Percentiles rank a stretch among this genome's conserved stretches.
Evolutionary conservation across 202 grass and related monocot genomes (phyloP).

Genomic region (Carex arenaria): DNA sequence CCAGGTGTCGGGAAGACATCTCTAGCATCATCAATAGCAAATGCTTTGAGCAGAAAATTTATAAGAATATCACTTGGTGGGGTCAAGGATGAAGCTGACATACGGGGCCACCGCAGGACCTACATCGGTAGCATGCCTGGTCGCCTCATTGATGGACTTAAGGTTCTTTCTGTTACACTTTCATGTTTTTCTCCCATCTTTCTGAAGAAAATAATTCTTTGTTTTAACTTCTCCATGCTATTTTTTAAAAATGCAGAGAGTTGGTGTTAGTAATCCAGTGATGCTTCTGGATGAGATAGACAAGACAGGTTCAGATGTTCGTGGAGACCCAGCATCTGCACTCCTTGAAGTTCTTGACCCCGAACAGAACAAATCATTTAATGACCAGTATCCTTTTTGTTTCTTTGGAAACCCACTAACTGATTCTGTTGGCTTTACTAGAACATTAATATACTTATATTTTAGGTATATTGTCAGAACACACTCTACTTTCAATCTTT

Average conservation of each 20-base stretch:
- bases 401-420: conserved; percentile 1
- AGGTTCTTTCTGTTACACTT: conserved; percentile 41
- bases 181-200: background rate
- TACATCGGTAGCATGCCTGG: conserved; percentile 99
- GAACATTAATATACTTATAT: background rate
- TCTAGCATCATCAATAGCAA: conserved; percentile 93
- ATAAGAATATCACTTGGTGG: conserved; percentile 96
- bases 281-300: conserved; percentile 99
- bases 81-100: conserved; percentile 99
- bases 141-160: conserved; percentile 92
- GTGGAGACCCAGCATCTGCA: conserved; percentile 95
- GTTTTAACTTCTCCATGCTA: background rate
- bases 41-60: conserved; percentile 84
- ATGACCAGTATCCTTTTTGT: conserved; percentile 92
- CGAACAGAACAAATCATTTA: conserved; percentile 92
- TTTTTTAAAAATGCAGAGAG: conserved; percentile 50
- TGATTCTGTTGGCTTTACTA: background rate
- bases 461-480: background rate
- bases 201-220: background rate
- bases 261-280: conserved; percentile 90
- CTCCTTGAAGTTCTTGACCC: conserved; percentile 99
- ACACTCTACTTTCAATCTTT: background rate
- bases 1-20: conserved; percentile 99
- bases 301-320: conserved; percentile 98
- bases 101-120: conserved; percentile 94